Evolutionary conservation across 257 asterid genomes (phyloP).

Genomic region (Plantago ovata): DNA sequence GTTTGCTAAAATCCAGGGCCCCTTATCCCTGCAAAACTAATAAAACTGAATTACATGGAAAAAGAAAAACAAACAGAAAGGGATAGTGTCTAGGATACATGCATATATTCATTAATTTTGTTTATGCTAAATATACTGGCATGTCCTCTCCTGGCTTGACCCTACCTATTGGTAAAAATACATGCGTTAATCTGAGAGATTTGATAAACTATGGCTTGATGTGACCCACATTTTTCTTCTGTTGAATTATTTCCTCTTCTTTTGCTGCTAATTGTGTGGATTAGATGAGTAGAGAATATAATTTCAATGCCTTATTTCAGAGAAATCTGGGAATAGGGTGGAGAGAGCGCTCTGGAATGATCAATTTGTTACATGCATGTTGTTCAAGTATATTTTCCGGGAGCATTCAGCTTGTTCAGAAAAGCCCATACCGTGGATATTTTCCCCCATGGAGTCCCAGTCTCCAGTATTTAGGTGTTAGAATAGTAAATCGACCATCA

Average conservation of each 20-base stretch:
- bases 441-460: conserved; percentile 38
- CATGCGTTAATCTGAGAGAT: too few species aligned
- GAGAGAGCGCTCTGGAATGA: conserved; percentile 54
- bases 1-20: too few species aligned
- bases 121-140: too few species aligned
- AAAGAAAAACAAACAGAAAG: too few species aligned
- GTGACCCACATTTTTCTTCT: background rate
- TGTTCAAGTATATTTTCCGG: conserved; percentile 38
- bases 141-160: too few species aligned
- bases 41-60: too few species aligned
- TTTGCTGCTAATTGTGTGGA: background rate
- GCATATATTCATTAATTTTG: too few species aligned
- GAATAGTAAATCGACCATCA: conserved; percentile 34
- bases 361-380: too few species aligned
- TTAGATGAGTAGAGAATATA: background rate
- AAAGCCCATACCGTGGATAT: conserved; percentile 34
- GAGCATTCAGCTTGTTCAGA: conserved; percentile 31
- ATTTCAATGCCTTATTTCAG: conserved; percentile 26
- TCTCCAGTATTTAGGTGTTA: conserved; percentile 34
- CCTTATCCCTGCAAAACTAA: too few species aligned
- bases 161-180: too few species aligned
- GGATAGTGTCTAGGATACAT: too few species aligned
- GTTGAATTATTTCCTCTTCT: background rate
- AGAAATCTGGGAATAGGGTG: conserved; percentile 26
- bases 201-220: too few species aligned